phyloP scores from a whole-genome alignment of 139 green algal species.

The Prasinococcaceae sp. region DNA sequence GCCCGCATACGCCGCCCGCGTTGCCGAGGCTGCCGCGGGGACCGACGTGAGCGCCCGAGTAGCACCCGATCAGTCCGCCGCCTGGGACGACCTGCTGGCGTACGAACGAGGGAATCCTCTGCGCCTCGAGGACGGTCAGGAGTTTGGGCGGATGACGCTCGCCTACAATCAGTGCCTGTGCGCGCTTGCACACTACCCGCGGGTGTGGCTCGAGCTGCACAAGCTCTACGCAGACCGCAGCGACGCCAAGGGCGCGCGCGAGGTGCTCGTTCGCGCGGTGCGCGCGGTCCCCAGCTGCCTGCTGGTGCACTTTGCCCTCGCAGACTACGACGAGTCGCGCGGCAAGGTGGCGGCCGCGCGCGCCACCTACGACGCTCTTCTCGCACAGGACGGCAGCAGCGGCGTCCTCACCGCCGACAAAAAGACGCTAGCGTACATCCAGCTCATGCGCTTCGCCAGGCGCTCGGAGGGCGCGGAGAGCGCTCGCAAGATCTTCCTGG shows the following conservation, averaged over 20 bases:
- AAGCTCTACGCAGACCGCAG: too few relatives aligned
- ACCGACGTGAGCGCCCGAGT: constrained; percentile 7
- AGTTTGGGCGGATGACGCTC: constrained; percentile 56
- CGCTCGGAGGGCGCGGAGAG: constrained; percentile 39
- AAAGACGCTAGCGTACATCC: constrained; percentile 53
- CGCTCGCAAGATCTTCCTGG: constrained; percentile 63
- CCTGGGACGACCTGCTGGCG: constrained; percentile 53
- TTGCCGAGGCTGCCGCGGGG: neutral
- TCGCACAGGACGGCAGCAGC: constrained; percentile 4
- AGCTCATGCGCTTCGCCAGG: constrained; percentile 69
- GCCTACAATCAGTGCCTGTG: constrained; percentile 72
- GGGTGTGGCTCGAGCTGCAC: too few relatives aligned
- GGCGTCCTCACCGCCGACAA: constrained; percentile 27
- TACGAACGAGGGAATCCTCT: constrained; percentile 74
- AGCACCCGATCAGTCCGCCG: constrained; percentile 36
- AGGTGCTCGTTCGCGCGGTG: too few relatives aligned
- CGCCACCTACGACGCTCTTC: constrained; percentile 6
- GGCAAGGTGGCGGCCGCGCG: constrained; percentile 34
- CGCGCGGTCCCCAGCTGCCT: too few relatives aligned
- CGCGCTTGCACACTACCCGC: too few relatives aligned
- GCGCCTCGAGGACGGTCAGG: constrained; percentile 47
- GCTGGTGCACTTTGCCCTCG: constrained; percentile 58
- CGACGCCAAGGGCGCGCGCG: too few relatives aligned
- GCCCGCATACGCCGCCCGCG: too few relatives aligned
- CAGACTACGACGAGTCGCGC: constrained; percentile 49